A percentile compares a stretch with the other conserved stretches of the same genome.
Evolutionary conservation across 2,329 filamentous ascomycete genomes (phyloP).

Genomic region (Beauveria varroae): DNA sequence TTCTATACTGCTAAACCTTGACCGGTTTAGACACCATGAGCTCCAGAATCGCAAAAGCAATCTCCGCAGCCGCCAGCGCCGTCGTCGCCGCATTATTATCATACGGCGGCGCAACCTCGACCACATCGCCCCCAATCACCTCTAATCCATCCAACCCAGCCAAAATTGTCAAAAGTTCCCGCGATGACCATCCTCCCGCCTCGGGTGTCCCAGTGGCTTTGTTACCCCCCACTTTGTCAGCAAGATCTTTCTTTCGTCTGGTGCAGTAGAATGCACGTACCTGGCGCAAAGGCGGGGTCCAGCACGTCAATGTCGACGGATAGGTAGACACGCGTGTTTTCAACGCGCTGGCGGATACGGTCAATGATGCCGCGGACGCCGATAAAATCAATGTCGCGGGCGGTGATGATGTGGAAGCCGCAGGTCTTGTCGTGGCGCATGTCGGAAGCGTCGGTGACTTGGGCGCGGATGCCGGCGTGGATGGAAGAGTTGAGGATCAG

Average conservation of each 20-base stretch:
- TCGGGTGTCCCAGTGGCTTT: conserved; percentile 75
- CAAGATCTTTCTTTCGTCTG: neutral
- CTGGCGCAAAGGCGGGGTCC: conserved; percentile 45
- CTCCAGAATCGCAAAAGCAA: conserved; percentile 68
- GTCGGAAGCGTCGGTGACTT: conserved; percentile 43
- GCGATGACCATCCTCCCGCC: conserved; percentile 76
- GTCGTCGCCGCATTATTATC: conserved; percentile 72
- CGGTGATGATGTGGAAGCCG: conserved; percentile 17
- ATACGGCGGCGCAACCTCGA: conserved; percentile 78
- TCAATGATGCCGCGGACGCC: conserved; percentile 60
- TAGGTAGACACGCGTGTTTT: conserved; percentile 67
- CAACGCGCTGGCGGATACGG: conserved; percentile 60
- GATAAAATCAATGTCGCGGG: conserved; percentile 65
- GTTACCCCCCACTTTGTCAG: neutral
- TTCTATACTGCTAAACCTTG: conserved; percentile 1
- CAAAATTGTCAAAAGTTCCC: conserved; percentile 72
- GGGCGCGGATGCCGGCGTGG: conserved; percentile 71
- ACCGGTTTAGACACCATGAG: conserved; percentile 16
- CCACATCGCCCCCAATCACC: conserved; percentile 75
- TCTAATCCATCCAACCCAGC: conserved; percentile 71
- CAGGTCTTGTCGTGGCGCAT: conserved; percentile 17
- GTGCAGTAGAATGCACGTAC: neutral
- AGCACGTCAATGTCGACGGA: conserved; percentile 72
- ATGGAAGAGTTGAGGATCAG: conserved; percentile 65
- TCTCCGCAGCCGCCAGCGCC: conserved; percentile 70